These are phyloP conservation scores for Rhodomyrtus psidioides DNA, from an alignment of 441 rosid genomes.

Conservation along the genomic window DNA sequence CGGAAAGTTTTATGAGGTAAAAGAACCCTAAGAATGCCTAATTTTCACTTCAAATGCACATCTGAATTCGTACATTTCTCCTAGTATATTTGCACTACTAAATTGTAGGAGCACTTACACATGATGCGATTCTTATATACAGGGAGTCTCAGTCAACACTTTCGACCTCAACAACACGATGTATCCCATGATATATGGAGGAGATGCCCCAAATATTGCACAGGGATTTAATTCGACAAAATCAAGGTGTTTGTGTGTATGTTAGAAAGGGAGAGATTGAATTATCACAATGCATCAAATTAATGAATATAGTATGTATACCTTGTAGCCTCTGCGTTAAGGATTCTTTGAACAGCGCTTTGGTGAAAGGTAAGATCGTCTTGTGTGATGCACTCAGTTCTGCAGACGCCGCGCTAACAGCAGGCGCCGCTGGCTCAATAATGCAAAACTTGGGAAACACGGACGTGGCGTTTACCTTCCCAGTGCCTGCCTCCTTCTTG, in stretches of 20 bases:
- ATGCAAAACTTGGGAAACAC: slow-evolving; percentile 10
- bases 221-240: slow-evolving; percentile 11
- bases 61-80: not conserved
- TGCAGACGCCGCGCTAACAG: slow-evolving; percentile 5
- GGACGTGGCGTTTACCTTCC: slow-evolving; percentile 27
- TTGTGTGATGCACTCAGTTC: slow-evolving; percentile 13
- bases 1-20: slow-evolving; percentile 15
- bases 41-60: not conserved
- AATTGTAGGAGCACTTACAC: not conserved
- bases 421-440: slow-evolving; percentile 21
- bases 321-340: not conserved
- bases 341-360: slow-evolving; percentile 21
- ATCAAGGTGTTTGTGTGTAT: not conserved
- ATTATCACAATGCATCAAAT: not conserved
- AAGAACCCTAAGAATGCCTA: too few relatives aligned
- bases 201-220: slow-evolving; percentile 38
- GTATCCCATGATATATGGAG: slow-evolving; percentile 34
- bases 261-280: not conserved
- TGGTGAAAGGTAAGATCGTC: slow-evolving; percentile 16
- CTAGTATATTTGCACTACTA: not conserved
- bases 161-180: slow-evolving; percentile 22
- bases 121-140: not conserved
- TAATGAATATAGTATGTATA: not conserved
- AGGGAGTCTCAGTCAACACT: slow-evolving; percentile 43
- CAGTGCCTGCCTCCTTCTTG: slow-evolving; percentile 21